Evolutionary conservation across 2,329 filamentous ascomycete species (phyloP).

Genomic region (Colletotrichum lini): DNA sequence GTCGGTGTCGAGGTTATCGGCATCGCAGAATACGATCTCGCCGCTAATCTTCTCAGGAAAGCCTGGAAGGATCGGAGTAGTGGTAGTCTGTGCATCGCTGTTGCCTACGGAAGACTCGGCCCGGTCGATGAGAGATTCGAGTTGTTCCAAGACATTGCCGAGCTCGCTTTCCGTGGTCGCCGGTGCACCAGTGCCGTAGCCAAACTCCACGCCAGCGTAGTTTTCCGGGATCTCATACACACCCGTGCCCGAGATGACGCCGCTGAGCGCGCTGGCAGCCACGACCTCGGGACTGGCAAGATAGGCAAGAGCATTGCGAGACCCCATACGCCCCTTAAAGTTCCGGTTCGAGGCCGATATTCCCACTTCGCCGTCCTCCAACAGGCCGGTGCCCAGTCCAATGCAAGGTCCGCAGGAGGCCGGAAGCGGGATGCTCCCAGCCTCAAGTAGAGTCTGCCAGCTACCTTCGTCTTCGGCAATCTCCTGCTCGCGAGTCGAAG

Average conservation of each 20-base stretch:
- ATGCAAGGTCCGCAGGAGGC: constrained; percentile 85
- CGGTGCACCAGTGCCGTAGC: no score
- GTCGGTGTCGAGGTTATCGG: constrained; percentile 89
- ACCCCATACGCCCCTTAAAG: constrained; percentile 93
- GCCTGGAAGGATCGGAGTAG: constrained; percentile 75
- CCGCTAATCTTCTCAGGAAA: constrained; percentile 88
- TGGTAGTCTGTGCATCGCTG: constrained; percentile 46
- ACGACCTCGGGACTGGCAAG: constrained; percentile 92
- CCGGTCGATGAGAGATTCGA: constrained; percentile 78
- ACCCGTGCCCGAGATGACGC: constrained; percentile 82
- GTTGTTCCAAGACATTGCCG: constrained; percentile 74
- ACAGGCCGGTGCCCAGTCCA: constrained; percentile 79
- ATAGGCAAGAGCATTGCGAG: constrained; percentile 84
- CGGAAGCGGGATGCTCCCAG: constrained; percentile 79
- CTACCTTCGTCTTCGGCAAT: constrained; percentile 84
- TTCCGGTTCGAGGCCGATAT: constrained; percentile 90
- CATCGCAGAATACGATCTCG: constrained; percentile 90
- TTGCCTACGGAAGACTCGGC: constrained; percentile 59
- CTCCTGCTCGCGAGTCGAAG: constrained; percentile 83
- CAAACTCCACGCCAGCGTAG: no score
- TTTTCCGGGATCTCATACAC: constrained; percentile 72
- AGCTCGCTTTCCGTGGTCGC: no score
- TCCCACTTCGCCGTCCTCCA: constrained; percentile 88
- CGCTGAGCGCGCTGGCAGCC: constrained; percentile 85
- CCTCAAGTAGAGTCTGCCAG: constrained; percentile 88